Conservation (phyloP, 176 grass and related monocot species). For the Elymus sibiricus region DNA sequence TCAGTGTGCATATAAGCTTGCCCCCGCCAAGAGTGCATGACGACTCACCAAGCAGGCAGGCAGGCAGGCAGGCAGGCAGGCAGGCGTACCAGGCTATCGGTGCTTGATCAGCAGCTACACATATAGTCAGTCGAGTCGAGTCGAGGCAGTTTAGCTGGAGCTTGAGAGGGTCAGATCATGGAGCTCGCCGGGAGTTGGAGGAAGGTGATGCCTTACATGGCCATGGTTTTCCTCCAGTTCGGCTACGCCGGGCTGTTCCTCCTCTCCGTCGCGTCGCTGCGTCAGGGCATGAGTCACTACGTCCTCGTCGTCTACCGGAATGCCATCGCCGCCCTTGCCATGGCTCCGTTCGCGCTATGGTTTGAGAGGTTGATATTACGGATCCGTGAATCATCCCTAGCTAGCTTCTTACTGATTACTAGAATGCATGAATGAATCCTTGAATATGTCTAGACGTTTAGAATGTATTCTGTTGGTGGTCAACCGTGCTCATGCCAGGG, state of each 20-base stretch:
- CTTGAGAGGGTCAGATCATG: conserved; percentile 35
- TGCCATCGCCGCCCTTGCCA: conserved; percentile 35
- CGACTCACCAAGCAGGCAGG: conserved; percentile 12
- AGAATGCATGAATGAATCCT: background rate
- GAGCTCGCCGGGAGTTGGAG: conserved; percentile 50
- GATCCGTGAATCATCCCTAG: background rate
- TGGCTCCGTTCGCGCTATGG: conserved; percentile 67
- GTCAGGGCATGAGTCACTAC: conserved; percentile 91
- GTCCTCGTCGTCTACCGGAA: conserved; percentile 95
- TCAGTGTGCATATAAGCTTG: conserved; percentile 31
- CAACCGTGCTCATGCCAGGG: background rate
- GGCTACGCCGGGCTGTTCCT: conserved; percentile 71
- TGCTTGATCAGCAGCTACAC: background rate
- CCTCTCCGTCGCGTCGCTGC: conserved; percentile 66
- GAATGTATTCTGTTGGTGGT: background rate
- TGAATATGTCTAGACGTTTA: background rate
- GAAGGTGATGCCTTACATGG: conserved; percentile 68
- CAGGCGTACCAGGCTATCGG: conserved; percentile 10
- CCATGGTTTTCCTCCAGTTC: conserved; percentile 89
- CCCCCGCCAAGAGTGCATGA: background rate
- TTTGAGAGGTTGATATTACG: conserved; percentile 56
- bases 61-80: conserved; percentile 15
- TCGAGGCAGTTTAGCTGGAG: conserved; percentile 1
- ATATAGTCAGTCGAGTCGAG: background rate
- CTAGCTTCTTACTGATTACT: background rate